Base-by-base conservation (phyloP, 495 filamentous ascomycete genomes). In the Hypoxylon lenormandii region DNA sequence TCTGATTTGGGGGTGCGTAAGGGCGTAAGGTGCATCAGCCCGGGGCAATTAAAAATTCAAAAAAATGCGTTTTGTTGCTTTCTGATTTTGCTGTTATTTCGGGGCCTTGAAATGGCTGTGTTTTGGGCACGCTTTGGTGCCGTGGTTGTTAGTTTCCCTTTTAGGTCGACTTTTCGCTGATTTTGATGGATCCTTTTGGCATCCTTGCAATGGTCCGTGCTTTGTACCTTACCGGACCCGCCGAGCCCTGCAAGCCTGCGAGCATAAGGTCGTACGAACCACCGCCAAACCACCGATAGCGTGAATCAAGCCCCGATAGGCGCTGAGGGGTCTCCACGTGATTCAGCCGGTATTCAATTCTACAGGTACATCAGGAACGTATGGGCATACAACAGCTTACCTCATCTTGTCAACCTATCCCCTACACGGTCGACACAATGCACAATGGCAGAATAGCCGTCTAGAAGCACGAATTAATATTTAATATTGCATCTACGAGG, bases 1-100 rank as follows among this genome's bases (percentile, higher is more conserved):
- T 64, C 66, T 52, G 28, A 40, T 53, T 69, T 72, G 57, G 72
- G 71, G 73, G 70, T 33, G 30, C 30, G 26, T 28, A 28, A 28
- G 7, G 7, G 7, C 3, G 26, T 28, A 26, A 26, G 67, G 65
- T 49, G 62, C 52, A 66, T 66, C 57, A 70, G 69, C 53, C 48
- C 8, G 42, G 10, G 38, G 57, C 21, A 43, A 57, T 61, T 57
- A 46, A 48, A 49, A 40, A 51, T 56, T 51, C 21, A 61, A 63
- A 61, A 63, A 58, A 43, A 57, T 60, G 50, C 45, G 33, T 46
- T 60, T 70, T 59, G 48, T 48, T 55, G 7, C 53, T 43, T 49
- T 56, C 62, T 70, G 62, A 60, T 66, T 60, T 53, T 66, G 28
- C 50, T 62, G 22, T 65, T 70, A 13, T 40, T 64, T 54, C 36